Evolutionary conservation across 306 rosid species (phyloP).

Genomic region (Sindora glabra): DNA sequence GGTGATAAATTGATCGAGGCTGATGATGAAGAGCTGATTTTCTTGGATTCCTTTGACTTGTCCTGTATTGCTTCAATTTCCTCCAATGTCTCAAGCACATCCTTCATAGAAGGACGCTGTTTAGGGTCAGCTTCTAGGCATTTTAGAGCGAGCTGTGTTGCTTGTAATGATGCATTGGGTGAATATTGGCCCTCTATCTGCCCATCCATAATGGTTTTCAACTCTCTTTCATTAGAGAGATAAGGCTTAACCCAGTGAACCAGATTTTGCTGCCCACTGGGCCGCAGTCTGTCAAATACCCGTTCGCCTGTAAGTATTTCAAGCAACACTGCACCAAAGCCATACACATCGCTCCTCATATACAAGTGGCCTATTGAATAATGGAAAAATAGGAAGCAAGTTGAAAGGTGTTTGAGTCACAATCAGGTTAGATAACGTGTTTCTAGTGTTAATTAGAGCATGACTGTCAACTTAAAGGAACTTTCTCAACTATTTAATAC

Average conservation of each 20-base stretch:
- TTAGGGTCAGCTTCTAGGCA: slow-evolving; percentile 56
- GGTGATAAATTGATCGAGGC: no score
- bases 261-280: slow-evolving; percentile 48
- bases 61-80: slow-evolving; percentile 35
- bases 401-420: no score
- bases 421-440: no score
- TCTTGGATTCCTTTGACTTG: slow-evolving; percentile 31
- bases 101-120: slow-evolving; percentile 78
- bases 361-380: slow-evolving; percentile 74
- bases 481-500: no score
- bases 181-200: no score
- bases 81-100: slow-evolving; percentile 53
- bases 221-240: slow-evolving; percentile 38
- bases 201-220: no score
- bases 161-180: no score
- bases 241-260: slow-evolving; percentile 61
- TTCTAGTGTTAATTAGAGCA: no score
- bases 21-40: not conserved
- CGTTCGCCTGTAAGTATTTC: slow-evolving; percentile 63
- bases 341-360: slow-evolving; percentile 82
- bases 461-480: no score
- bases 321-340: slow-evolving; percentile 65
- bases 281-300: slow-evolving; percentile 46
- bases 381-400: no score
- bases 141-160: no score